These are phyloP conservation scores for Cordyceps farinosa DNA, from an alignment of 2,329 filamentous ascomycete species.

Conservation along the genomic window DNA sequence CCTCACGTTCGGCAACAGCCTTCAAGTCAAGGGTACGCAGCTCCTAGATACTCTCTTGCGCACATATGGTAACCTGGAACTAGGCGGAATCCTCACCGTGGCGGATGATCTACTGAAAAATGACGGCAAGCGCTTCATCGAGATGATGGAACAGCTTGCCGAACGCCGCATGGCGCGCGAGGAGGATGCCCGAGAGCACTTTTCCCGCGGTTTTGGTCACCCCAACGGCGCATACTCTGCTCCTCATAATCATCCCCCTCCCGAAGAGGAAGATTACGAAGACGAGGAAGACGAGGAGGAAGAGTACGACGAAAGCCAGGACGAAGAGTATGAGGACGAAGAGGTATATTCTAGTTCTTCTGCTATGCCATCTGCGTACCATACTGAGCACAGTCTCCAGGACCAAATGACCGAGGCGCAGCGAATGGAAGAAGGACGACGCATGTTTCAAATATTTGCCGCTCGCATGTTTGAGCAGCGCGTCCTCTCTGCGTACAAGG, in stretches of 20 bases:
- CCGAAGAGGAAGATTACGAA: constrained; percentile 71
- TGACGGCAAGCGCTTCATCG: constrained; percentile 98
- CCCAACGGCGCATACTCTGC: constrained; percentile 58
- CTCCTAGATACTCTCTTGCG: constrained; percentile 42
- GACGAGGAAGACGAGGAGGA: constrained; percentile 58
- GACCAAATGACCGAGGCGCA: constrained; percentile 97
- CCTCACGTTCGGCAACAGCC: constrained; percentile 94
- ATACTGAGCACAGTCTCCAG: constrained; percentile 55
- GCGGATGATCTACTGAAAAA: constrained; percentile 98
- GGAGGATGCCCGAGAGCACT: constrained; percentile 69
- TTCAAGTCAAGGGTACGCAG: constrained; percentile 80
- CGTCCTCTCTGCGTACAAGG: constrained; percentile 93
- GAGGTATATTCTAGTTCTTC: constrained; percentile 57
- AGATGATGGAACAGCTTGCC: constrained; percentile 99
- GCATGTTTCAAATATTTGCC: constrained; percentile 99
- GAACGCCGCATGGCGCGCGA: constrained; percentile 96
- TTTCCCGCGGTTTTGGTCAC: constrained; percentile 57
- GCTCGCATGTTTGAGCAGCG: constrained; percentile 99
- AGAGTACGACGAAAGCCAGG: constrained; percentile 57
- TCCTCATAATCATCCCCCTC: constrained; percentile 69
- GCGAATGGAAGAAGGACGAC: constrained; percentile 95
- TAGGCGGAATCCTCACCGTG: constrained; percentile 96
- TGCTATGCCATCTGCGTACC: constrained; percentile 37
- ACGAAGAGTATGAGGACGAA: constrained; percentile 68
- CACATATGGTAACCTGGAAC: constrained; percentile 47